phyloP scores from a whole-genome alignment of 2,329 filamentous ascomycete species.

The Claviceps cyperi region DNA sequence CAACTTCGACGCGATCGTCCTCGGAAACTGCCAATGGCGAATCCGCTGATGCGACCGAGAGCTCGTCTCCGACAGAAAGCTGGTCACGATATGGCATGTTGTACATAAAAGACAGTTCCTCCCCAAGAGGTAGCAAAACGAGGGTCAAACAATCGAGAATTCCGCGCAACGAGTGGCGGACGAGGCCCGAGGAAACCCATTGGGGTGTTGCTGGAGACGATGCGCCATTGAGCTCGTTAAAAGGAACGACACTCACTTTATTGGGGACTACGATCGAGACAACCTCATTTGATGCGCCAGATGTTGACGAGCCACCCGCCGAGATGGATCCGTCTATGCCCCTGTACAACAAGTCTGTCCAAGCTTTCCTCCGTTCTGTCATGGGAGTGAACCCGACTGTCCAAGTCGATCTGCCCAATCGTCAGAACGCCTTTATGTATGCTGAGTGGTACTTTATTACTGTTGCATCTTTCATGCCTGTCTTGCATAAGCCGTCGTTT shows the following conservation, averaged over 20 bases:
- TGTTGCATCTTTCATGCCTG: constrained; percentile 55
- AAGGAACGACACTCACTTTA: constrained; percentile 62
- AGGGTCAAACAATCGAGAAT: constrained; percentile 10
- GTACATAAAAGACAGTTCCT: constrained; percentile 20
- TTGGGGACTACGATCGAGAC: constrained; percentile 71
- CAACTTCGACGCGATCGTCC: constrained; percentile 15
- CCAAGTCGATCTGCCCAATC: constrained; percentile 45
- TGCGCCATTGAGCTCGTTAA: constrained; percentile 55
- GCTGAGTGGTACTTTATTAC: constrained; percentile 63
- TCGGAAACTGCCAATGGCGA: constrained; percentile 14
- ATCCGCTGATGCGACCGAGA: constrained; percentile 5
- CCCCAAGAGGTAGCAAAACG: constrained; percentile 7
- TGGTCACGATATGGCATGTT: constrained; percentile 20
- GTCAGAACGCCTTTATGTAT: constrained; percentile 51
- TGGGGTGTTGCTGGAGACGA: constrained; percentile 50
- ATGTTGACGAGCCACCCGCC: constrained; percentile 41
- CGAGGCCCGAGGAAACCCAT: constrained; percentile 44
- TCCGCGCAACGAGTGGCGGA: constrained; percentile 22
- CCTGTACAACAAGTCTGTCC: constrained; percentile 57
- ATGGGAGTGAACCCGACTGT: constrained; percentile 45
- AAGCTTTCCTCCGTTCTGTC: constrained; percentile 51
- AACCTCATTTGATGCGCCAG: constrained; percentile 52
- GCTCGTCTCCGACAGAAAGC: constrained; percentile 12
- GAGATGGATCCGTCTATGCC: constrained; percentile 26
- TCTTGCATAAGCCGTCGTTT: constrained; percentile 65